phyloP scores from a whole-genome alignment of 2,329 filamentous ascomycete species.

The Penicillium sp. region DNA sequence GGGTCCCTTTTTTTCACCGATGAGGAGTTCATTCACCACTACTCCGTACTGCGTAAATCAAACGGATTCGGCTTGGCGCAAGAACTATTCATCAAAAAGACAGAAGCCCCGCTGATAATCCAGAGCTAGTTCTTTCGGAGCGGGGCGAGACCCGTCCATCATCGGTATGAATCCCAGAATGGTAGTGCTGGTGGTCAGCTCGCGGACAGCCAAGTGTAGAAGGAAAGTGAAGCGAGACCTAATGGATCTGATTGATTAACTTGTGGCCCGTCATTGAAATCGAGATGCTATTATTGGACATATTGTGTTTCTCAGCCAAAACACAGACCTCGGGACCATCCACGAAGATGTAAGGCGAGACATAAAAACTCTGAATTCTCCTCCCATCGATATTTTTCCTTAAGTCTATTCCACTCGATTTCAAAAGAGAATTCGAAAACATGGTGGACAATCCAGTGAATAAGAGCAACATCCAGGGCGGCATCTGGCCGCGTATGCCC shows the following conservation, averaged over 20 bases:
- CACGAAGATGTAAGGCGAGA: neutral
- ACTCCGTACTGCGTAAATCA: neutral
- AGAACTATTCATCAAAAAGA: neutral
- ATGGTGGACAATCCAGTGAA: neutral
- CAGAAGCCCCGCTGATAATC: neutral
- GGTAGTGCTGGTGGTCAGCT: neutral
- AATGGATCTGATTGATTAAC: neutral
- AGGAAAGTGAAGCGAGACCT: neutral
- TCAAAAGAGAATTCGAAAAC: neutral
- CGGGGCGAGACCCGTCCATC: neutral
- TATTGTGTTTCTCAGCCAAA: neutral
- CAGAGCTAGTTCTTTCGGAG: neutral
- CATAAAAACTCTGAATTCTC: neutral
- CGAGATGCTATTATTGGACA: neutral
- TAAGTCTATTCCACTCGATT: neutral
- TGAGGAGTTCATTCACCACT: neutral
- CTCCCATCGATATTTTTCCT: neutral
- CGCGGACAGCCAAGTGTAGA: neutral
- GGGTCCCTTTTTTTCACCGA: neutral
- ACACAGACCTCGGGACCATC: neutral
- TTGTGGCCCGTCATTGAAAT: neutral
- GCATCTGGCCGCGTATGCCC: constrained; percentile 16
- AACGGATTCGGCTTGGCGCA: neutral
- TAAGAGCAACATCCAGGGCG: constrained; percentile 11
- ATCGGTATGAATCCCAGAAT: neutral